Conservation (phyloP, 2,329 filamentous ascomycete species). For the Calonectria pauciramosa region DNA sequence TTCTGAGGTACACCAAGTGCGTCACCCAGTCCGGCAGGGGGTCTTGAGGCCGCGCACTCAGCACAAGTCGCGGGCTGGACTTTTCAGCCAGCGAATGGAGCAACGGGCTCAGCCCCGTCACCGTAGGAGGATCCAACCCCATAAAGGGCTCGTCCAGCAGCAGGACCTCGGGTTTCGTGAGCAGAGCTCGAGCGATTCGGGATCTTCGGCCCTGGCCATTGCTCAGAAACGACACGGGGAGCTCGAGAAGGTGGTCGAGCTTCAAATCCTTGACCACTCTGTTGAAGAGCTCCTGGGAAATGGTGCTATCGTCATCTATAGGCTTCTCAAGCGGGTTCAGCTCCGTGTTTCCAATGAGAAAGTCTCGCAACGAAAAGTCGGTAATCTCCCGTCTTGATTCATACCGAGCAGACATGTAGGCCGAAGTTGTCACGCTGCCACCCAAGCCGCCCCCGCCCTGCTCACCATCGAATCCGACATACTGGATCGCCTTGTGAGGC, state of each 20-base stretch:
- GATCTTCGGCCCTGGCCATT: conserved; percentile 93
- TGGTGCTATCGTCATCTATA: conserved; percentile 60
- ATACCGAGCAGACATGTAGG: conserved; percentile 91
- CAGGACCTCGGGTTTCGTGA: conserved; percentile 83
- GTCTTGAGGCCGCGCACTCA: conserved; percentile 88
- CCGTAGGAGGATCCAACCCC: conserved; percentile 90
- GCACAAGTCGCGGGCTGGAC: conserved; percentile 78
- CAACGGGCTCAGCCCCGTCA: conserved; percentile 78
- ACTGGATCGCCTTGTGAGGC: conserved; percentile 80
- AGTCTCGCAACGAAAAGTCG: conserved; percentile 88
- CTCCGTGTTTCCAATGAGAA: conserved; percentile 84
- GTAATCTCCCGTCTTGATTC: conserved; percentile 89
- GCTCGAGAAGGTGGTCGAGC: conserved; percentile 76
- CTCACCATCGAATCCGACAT: conserved; percentile 91
- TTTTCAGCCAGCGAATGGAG: conserved; percentile 76
- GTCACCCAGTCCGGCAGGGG: conserved; percentile 91
- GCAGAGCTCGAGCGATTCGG: conserved; percentile 87
- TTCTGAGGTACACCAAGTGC: conserved; percentile 80
- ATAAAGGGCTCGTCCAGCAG: conserved; percentile 96
- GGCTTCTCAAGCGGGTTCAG: conserved; percentile 75
- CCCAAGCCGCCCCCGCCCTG: conserved; percentile 66
- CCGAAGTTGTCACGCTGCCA: conserved; percentile 72
- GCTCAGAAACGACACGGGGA: conserved; percentile 91
- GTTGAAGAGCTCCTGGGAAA: conserved; percentile 66
- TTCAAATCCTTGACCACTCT: conserved; percentile 78